These are phyloP conservation scores for Wickerhamomyces strasburgensis DNA, from an alignment of 805 yeast species.

Conservation along the genomic window DNA sequence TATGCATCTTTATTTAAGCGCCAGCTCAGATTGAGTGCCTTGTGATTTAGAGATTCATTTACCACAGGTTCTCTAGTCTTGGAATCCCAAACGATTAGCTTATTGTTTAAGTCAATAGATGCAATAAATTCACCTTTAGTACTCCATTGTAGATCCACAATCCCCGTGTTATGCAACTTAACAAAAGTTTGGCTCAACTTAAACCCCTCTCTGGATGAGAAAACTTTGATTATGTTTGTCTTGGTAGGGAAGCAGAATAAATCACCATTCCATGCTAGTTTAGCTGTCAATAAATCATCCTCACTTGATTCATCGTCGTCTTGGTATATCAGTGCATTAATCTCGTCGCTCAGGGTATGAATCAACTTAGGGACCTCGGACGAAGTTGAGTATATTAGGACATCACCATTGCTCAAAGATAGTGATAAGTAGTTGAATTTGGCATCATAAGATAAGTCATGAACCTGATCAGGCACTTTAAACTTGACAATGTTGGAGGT, in stretches of 20 bases:
- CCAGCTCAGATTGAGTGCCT: conserved; percentile 33
- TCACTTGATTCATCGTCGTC: conserved; percentile 34
- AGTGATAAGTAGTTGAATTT: conserved; percentile 53
- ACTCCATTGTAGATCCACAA: conserved; percentile 46
- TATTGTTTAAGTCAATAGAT: conserved; percentile 46
- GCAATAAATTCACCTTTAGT: conserved; percentile 61
- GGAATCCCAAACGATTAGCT: conserved; percentile 53
- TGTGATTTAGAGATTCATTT: conserved; percentile 26
- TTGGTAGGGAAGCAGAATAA: conserved; percentile 63
- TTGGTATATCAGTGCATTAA: conserved; percentile 35
- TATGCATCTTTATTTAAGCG: conserved; percentile 21
- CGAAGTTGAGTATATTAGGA: conserved; percentile 46
- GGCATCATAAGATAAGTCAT: conserved; percentile 50
- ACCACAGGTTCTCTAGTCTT: conserved; percentile 29
- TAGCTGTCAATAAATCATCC: conserved; percentile 44
- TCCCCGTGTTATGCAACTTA: conserved; percentile 24
- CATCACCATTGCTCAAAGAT: conserved; percentile 54
- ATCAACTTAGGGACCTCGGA: conserved; percentile 51
- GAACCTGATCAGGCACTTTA: conserved; percentile 48
- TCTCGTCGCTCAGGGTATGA: conserved; percentile 36
- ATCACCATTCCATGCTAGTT: conserved; percentile 68
- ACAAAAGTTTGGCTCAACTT: conserved; percentile 15
- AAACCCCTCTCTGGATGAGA: conserved; percentile 18
- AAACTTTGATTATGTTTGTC: conserved; percentile 42
- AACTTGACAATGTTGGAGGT: conserved; percentile 25